Conservation (phyloP, 495 filamentous ascomycete genomes). For the Parathielavia hyrcaniae region DNA sequence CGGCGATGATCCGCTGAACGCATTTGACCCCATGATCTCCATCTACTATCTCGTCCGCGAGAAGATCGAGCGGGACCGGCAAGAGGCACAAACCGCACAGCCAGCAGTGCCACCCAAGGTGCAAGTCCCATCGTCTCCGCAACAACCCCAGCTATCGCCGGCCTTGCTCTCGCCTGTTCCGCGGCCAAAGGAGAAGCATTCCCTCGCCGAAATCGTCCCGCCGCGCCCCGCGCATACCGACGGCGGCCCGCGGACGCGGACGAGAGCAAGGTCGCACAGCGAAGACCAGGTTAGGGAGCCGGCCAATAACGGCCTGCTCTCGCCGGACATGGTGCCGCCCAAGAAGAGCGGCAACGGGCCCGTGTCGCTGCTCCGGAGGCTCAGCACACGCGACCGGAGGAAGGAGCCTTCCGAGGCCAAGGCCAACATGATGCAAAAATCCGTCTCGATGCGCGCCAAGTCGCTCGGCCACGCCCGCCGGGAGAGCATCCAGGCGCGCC, state of each 20-base stretch:
- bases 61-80: constrained; percentile 76
- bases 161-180: constrained; percentile 41
- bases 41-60: constrained; percentile 95
- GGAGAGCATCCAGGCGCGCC: constrained; percentile 82
- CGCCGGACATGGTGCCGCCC: constrained; percentile 52
- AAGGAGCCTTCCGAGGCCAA: constrained; percentile 49
- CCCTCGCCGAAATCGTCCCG: constrained; percentile 61
- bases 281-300: constrained; percentile 83
- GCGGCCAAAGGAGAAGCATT: constrained; percentile 34
- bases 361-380: constrained; percentile 76
- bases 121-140: constrained; percentile 27
- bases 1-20: constrained; percentile 85
- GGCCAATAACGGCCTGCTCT: constrained; percentile 63
- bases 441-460: constrained; percentile 68
- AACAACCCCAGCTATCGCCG: constrained; percentile 17
- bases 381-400: constrained; percentile 74
- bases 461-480: constrained; percentile 84
- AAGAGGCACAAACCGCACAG: constrained; percentile 23
- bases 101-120: constrained; percentile 24
- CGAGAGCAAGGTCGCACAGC: constrained; percentile 86
- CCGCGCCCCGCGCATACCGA: constrained; percentile 94
- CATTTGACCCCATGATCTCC: constrained; percentile 86
- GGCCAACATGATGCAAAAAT: constrained; percentile 40
- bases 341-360: constrained; percentile 80
- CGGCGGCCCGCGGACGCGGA: constrained; percentile 67